Evolutionary conservation across 768 basidiomycete genomes (phyloP).

Genomic region (Tulasnella sp.): DNA sequence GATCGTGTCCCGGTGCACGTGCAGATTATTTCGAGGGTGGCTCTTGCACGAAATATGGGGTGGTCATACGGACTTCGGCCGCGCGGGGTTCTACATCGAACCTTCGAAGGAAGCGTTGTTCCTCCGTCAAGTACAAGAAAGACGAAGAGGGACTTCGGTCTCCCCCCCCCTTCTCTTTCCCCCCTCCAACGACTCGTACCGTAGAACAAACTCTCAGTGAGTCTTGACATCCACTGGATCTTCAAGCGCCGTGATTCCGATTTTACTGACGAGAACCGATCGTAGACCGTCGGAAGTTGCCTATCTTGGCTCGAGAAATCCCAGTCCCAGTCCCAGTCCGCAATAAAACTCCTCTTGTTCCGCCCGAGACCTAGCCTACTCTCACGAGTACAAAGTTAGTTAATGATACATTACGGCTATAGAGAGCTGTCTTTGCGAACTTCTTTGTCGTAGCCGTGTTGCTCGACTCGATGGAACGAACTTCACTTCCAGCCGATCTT

Average conservation of each 20-base stretch:
- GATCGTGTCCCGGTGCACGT: too few species aligned
- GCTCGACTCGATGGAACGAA: background rate
- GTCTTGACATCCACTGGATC: background rate
- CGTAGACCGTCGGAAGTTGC: background rate
- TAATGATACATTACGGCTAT: background rate
- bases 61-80: background rate
- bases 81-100: background rate
- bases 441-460: background rate
- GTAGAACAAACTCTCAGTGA: background rate
- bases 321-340: background rate
- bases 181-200: background rate
- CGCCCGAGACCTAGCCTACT: too few species aligned
- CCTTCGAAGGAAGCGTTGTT: background rate
- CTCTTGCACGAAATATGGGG: too few species aligned
- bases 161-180: too few species aligned
- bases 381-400: too few species aligned
- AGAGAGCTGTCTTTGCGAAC: background rate
- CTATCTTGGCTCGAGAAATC: background rate
- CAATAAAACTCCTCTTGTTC: background rate
- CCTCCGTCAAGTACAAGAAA: too few species aligned
- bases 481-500: background rate
- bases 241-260: background rate
- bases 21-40: too few species aligned
- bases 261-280: background rate
- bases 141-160: too few species aligned